phyloP scores from a whole-genome alignment of 2,329 filamentous ascomycete genomes.

The Diaporthe humulicola region DNA sequence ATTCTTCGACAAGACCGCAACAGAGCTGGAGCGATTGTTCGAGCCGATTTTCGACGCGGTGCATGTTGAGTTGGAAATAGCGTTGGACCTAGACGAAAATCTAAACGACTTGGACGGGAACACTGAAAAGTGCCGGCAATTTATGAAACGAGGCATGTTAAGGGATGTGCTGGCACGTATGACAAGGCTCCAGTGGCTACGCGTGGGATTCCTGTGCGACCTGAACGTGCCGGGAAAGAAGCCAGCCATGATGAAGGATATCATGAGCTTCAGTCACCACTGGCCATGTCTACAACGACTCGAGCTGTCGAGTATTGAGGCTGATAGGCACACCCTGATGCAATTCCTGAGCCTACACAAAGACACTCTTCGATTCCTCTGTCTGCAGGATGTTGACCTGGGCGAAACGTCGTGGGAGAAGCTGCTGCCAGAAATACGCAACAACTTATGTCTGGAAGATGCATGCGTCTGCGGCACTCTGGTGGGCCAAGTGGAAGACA shows the following conservation, averaged over 20 bases:
- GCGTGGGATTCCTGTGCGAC: not conserved
- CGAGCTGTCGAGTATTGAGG: not conserved
- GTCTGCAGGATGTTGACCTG: not conserved
- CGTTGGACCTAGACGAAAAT: not conserved
- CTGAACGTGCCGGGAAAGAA: not conserved
- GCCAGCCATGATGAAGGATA: not conserved
- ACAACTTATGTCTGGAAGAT: not conserved
- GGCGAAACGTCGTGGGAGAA: constrained; percentile 13
- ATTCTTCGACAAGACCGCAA: not conserved
- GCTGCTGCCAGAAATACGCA: not conserved
- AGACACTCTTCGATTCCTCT: not conserved
- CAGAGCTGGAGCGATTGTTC: not conserved
- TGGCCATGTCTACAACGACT: not conserved
- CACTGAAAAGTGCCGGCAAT: not conserved
- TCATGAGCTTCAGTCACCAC: not conserved
- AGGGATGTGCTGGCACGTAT: not conserved
- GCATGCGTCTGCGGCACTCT: not conserved
- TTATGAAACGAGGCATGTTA: not conserved
- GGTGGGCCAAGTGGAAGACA: not conserved
- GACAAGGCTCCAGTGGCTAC: not conserved
- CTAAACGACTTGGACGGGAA: not conserved
- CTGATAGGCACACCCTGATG: not conserved
- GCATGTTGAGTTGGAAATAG: not conserved
- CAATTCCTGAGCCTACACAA: not conserved
- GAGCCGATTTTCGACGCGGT: not conserved